Conservation (phyloP, 306 rosid species). For the Alnus rubra region DNA sequence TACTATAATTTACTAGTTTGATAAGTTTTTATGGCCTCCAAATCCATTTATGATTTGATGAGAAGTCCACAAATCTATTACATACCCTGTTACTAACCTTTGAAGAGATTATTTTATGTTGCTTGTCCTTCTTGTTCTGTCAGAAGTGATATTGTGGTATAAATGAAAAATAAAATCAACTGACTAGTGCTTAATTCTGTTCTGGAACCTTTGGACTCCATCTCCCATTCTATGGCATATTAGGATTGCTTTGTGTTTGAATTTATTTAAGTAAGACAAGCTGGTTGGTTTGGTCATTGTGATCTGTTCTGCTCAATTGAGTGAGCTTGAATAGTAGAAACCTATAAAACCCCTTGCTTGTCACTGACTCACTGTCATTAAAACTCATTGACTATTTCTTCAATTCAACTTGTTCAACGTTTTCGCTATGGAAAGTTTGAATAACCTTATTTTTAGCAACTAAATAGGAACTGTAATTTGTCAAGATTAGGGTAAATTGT, state of each 20-base stretch:
- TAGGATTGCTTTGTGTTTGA: neutral
- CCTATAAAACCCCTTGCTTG: neutral
- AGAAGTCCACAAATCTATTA: neutral
- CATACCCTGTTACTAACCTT: neutral
- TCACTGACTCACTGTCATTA: neutral
- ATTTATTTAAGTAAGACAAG: neutral
- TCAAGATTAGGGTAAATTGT: neutral
- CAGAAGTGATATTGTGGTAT: neutral
- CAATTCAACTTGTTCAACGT: neutral
- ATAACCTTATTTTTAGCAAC: neutral
- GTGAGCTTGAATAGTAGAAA: neutral
- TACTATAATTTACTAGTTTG: slow-evolving; percentile 12
- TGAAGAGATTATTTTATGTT: neutral
- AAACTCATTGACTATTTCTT: neutral
- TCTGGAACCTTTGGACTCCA: neutral
- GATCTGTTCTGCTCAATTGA: neutral
- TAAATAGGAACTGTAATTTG: neutral
- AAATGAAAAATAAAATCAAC: neutral
- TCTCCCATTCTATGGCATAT: neutral
- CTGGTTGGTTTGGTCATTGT: neutral
- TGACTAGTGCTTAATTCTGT: neutral
- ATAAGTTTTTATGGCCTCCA: neutral
- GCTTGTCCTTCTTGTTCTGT: neutral
- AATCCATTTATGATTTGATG: neutral
- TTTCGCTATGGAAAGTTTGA: neutral